Evolutionary conservation across 257 asterid genomes (phyloP).

Genomic region (Cinchona pubescens): DNA sequence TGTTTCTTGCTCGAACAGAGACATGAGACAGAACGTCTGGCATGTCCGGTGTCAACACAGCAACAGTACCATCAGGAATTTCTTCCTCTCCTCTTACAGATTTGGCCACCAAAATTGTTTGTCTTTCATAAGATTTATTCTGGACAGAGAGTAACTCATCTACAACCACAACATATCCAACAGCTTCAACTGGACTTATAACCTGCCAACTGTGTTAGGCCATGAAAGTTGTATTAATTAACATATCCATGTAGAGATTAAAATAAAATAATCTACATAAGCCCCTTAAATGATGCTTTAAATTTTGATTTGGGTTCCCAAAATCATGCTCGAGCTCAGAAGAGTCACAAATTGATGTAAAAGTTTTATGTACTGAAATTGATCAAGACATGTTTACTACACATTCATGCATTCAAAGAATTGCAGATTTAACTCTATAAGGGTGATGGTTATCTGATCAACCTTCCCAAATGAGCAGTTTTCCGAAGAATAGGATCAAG

Average conservation of each 20-base stretch:
- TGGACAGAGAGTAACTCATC: slow-evolving; percentile 89
- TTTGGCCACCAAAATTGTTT: slow-evolving; percentile 88
- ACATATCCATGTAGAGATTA: neutral
- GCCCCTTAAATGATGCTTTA: neutral
- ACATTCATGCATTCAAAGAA: slow-evolving; percentile 13
- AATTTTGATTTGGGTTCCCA: neutral
- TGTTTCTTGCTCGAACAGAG: slow-evolving; percentile 97
- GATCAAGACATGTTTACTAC: neutral
- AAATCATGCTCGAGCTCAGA: slow-evolving; percentile 4
- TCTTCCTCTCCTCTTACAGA: slow-evolving; percentile 97
- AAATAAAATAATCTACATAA: neutral
- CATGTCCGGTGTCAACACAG: slow-evolving; percentile 97
- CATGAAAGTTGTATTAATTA: slow-evolving; percentile 16
- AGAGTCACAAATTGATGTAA: neutral
- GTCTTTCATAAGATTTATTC: slow-evolving; percentile 65
- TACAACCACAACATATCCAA: slow-evolving; percentile 89
- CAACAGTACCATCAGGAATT: slow-evolving; percentile 95
- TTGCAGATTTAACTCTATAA: neutral
- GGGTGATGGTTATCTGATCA: slow-evolving; percentile 13
- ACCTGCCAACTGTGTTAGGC: slow-evolving; percentile 88
- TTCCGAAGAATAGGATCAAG: slow-evolving; percentile 93
- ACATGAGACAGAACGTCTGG: slow-evolving; percentile 99
- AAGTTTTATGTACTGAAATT: neutral
- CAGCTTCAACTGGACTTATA: slow-evolving; percentile 95
- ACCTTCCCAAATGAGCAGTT: slow-evolving; percentile 97